These are phyloP conservation scores for Oenanthe sinensis DNA, from an alignment of 129 eudicot species.

Conservation along the genomic window DNA sequence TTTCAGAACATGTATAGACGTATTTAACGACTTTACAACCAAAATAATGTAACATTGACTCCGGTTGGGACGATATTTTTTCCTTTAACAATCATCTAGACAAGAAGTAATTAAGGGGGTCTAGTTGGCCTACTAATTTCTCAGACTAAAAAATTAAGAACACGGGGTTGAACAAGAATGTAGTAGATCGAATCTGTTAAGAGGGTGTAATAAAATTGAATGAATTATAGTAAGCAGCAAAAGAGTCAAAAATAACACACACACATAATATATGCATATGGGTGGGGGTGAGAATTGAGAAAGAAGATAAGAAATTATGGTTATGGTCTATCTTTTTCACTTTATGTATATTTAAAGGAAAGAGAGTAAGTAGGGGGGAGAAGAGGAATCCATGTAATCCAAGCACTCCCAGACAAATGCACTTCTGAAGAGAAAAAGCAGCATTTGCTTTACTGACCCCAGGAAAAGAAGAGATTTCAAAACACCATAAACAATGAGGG, in stretches of 20 bases:
- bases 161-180: background rate
- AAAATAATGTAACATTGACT: background rate
- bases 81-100: background rate
- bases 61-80: too few species aligned
- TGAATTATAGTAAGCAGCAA: background rate
- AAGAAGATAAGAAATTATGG: slow-evolving; percentile 8
- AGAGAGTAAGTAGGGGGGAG: slow-evolving; percentile 9
- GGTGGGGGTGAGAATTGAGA: background rate
- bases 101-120: background rate
- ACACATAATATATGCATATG: too few species aligned
- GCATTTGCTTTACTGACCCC: slow-evolving; percentile 61
- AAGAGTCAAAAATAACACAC: background rate
- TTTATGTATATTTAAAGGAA: slow-evolving; percentile 7
- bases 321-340: slow-evolving; percentile 12
- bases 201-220: background rate
- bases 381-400: slow-evolving; percentile 72
- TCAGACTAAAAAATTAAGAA: background rate
- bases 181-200: background rate
- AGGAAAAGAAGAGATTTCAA: slow-evolving; percentile 34
- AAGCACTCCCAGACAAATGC: slow-evolving; percentile 68
- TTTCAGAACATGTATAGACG: too few species aligned
- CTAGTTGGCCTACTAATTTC: background rate
- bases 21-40: too few species aligned
- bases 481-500: slow-evolving; percentile 18
- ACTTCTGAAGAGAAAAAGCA: slow-evolving; percentile 73